Percentiles rank a stretch among this genome's conserved stretches.
phyloP scores from a whole-genome alignment of 768 basidiomycete species.

The Tricholoma terreum region DNA sequence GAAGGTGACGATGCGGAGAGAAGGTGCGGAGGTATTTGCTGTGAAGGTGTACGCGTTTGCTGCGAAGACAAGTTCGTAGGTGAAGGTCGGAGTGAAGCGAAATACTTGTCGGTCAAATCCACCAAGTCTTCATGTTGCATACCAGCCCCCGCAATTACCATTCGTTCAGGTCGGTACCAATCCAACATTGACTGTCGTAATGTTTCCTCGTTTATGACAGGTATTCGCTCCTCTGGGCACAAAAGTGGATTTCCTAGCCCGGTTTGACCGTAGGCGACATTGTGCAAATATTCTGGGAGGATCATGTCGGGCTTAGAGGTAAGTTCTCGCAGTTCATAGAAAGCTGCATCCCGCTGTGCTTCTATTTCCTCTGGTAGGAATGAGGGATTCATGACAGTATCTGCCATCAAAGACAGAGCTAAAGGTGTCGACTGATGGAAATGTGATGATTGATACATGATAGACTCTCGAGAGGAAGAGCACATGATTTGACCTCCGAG shows the following conservation, averaged over 20 bases:
- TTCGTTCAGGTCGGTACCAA: slow-evolving; percentile 92
- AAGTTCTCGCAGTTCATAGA: slow-evolving; percentile 89
- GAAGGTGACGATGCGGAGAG: slow-evolving; percentile 53
- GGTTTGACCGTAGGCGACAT: slow-evolving; percentile 72
- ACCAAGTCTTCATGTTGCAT: slow-evolving; percentile 89
- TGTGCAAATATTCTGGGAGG: slow-evolving; percentile 86
- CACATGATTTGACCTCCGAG: slow-evolving; percentile 92
- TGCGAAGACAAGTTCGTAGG: slow-evolving; percentile 19
- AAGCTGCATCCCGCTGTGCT: slow-evolving; percentile 80
- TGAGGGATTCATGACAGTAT: slow-evolving; percentile 80
- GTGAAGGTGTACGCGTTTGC: slow-evolving; percentile 27
- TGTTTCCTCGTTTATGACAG: slow-evolving; percentile 55
- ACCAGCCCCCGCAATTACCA: slow-evolving; percentile 94
- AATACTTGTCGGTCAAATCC: slow-evolving; percentile 79
- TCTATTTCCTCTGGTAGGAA: slow-evolving; percentile 78
- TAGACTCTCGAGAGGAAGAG: slow-evolving; percentile 87
- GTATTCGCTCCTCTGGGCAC: slow-evolving; percentile 82
- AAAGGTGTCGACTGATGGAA: slow-evolving; percentile 79
- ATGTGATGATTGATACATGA: slow-evolving; percentile 98
- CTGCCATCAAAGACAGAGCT: slow-evolving; percentile 85
- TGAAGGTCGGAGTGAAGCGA: slow-evolving; percentile 60
- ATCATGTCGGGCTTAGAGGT: slow-evolving; percentile 88
- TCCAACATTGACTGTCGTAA: slow-evolving; percentile 64
- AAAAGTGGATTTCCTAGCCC: slow-evolving; percentile 89
- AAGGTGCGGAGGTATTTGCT: slow-evolving; percentile 51